A percentile compares a stretch with the other conserved stretches of the same genome.
Evolutionary conservation across 805 yeast species (phyloP).

Genomic region (Myxozyma geophila): DNA sequence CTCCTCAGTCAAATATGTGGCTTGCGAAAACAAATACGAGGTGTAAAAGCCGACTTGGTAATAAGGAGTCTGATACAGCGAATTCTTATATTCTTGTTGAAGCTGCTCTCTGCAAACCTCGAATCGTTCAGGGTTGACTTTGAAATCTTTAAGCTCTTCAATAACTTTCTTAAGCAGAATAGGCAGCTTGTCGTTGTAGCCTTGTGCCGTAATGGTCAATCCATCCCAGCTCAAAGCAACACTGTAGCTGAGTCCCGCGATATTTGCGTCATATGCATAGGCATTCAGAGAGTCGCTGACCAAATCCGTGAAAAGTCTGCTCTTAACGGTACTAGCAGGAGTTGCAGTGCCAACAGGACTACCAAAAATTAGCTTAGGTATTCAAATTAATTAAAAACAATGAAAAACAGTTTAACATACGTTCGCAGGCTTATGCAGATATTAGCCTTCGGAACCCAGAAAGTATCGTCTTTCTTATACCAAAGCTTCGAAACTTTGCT

Average conservation of each 20-base stretch:
- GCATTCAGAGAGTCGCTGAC: constrained; percentile 77
- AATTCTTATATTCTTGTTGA: constrained; percentile 66
- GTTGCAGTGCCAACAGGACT: constrained; percentile 63
- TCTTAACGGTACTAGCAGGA: constrained; percentile 60
- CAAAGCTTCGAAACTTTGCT: constrained; percentile 64
- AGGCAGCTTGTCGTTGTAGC: constrained; percentile 82
- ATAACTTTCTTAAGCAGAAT: constrained; percentile 66
- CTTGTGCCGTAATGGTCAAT: constrained; percentile 65
- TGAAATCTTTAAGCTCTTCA: constrained; percentile 56
- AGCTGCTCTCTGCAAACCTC: constrained; percentile 67
- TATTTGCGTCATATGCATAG: constrained; percentile 77
- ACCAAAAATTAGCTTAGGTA: background rate
- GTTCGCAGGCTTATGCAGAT: constrained; percentile 64
- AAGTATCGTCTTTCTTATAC: constrained; percentile 89
- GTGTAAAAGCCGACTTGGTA: constrained; percentile 70
- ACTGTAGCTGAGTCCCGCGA: constrained; percentile 72
- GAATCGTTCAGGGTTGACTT: constrained; percentile 62
- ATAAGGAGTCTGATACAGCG: constrained; percentile 76
- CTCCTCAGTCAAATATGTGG: constrained; percentile 67
- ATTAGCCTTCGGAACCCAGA: constrained; percentile 84
- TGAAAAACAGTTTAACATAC: constrained; percentile 37
- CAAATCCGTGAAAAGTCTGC: constrained; percentile 69
- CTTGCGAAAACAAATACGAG: constrained; percentile 70
- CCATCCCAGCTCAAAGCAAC: constrained; percentile 72
- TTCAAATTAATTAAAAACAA: background rate